Evolutionary conservation across 1,284 basidiomycete genomes (phyloP), one percentile per base, ranked within the genome.

Genomic region (Cutaneotrichosporon sp.): DNA sequence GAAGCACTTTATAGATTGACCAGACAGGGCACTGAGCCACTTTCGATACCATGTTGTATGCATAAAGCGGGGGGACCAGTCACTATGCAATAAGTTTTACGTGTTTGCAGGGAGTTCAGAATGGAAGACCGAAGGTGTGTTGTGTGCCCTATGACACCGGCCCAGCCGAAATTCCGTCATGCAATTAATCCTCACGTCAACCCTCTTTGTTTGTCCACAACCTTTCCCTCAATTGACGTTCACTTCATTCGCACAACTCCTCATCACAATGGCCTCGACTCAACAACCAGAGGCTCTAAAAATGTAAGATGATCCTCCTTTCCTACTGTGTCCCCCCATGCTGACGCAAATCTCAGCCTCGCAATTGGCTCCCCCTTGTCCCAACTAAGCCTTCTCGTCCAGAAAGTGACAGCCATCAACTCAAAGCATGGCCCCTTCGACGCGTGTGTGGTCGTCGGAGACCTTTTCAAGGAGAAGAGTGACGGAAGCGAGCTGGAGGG

Each of bases 391-490:
- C 81, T 84, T 14, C 77, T 96, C 16, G 85, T 90, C 62, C 70
- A 82, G 49, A 97, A 96, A 78, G 81, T 96, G 60, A 84, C 83
- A 48, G 79, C 84, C 19, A 93, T 97, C 65, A 84, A 98, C 76
- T 79, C 82, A 52, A 97, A 97, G 72, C 88, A 97, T 75, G 93
- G 93, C 51, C 90, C 90, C 63, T 98, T 98, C 68, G 86, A 91
- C 64, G 82, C 91, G 32, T 83, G 88, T 17, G 80, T 98, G 39
- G 87, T 91, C 61, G 78, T 83, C 3, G 93, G 94, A 5, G 92
- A 98, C 75, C 87, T 97, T 71, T 98, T 98, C 75, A 85, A 84
- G 4, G 79, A 80, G 9, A 72, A 77, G 17, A 78, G 77, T 56
- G 79, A 79, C 47, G 74, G 73, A 1, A 69, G 66, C 12, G 77